phyloP scores from a whole-genome alignment of 139 green algal genomes.

The Raphidocelis subcapitata region DNA sequence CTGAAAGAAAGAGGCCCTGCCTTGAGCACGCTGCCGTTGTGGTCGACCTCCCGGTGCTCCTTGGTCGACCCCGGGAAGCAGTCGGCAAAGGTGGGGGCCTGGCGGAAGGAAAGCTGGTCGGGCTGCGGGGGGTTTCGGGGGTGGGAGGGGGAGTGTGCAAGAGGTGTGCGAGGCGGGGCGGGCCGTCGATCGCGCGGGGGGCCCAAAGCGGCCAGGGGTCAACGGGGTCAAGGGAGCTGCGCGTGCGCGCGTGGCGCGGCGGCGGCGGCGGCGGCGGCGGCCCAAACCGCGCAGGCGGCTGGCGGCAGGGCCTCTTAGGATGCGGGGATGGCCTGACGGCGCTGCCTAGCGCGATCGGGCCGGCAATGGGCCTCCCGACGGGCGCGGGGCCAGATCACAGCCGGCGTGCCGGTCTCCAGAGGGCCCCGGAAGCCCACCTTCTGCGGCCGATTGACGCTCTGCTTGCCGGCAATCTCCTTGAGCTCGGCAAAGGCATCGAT shows the following conservation, averaged over 20 bases:
- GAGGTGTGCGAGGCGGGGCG: no score
- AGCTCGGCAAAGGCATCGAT: conserved; percentile 68
- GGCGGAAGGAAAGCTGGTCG: conserved; percentile 63
- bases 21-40: conserved; percentile 48
- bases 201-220: no score
- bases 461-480: conserved; percentile 29
- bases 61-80: conserved; percentile 83
- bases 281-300: no score
- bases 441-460: conserved; percentile 72
- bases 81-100: conserved; percentile 76
- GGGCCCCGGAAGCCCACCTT: conserved; percentile 35
- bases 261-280: no score
- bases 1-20: no score
- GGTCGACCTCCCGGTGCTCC: conserved; percentile 63
- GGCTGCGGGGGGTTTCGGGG: conserved; percentile 23
- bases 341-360: neutral
- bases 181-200: neutral
- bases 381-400: neutral
- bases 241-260: no score
- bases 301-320: neutral
- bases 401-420: neutral
- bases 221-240: no score
- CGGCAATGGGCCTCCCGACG: neutral
- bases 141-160: neutral
- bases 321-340: neutral